Evolutionary conservation across 1,284 basidiomycete species (phyloP), one percentile per base, ranked within the genome.

Genomic region (Inonotus obliquus): DNA sequence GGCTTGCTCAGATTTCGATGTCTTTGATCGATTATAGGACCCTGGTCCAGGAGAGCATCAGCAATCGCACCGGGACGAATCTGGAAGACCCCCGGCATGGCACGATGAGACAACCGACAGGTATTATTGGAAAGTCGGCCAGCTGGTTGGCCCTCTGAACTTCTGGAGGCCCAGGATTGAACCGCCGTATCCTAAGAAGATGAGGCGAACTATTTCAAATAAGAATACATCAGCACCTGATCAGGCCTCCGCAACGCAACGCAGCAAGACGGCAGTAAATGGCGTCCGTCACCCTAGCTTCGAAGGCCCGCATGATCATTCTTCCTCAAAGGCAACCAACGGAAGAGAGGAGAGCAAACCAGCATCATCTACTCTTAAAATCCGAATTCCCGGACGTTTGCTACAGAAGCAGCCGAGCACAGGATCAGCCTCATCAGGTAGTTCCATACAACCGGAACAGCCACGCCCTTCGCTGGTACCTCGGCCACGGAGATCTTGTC

Each of bases 311-410:
- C 9, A 48, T n/a, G 13, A 2, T 21, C n/a, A 14, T 19, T 23
- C 44, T 5, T 29, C 25, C 41, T 3, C 38, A 57, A 37, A 55
- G 39, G 13, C 10, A 2, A 23, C 35, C 2, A n/a, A 25, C 35
- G 38, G 19, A 23, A 44, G 13, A 21, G 32, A 19, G 45, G 51
- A 51, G 21, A n/a, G 44, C 5, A 63, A 63, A 49, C 21, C 57
- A 3, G 19, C 45, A 4, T 19, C 27, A 32, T 63, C 59, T 25
- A 47, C 62, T 17, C 55, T 63, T 13, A 63, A 60, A 47, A 63
- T 63, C 19, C 62, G 62, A 14, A 63, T 63, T 56, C 62, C 62
- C 5, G 49, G 58, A 11, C 62, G 62, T 27, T 44, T 54, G 35
- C 48, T 57, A 17, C 58, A 55, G 32, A 60, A 56, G n/a, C 47